Base-by-base conservation (phyloP, 2,329 filamentous ascomycete genomes). In the Alternaria solani region DNA sequence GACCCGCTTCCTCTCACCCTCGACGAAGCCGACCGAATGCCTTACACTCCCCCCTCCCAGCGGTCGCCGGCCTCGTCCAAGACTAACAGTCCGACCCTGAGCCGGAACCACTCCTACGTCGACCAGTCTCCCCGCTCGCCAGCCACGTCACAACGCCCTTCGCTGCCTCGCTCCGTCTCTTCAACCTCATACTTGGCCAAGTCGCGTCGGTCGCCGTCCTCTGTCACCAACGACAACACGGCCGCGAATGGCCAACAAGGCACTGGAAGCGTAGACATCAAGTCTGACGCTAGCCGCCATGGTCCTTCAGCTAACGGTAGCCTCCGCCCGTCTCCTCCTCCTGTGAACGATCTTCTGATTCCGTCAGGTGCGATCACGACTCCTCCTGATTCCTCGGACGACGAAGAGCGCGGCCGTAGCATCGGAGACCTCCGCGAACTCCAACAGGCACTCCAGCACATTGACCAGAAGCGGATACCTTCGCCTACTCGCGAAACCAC, bases 341-440 rank as follows among this genome's bases (percentile, higher is more conserved):
- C 93, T 18, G 80, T 93, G 64, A 92, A 89, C 64, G 88, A 92
- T 80, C 86, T 88, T 61, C 82, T 87, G 65, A 95, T 97, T 78
- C 93, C 93, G 42, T 87, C 88, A 63, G 93, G 92, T 62, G 93
- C 92, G 64, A 88, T 97, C 69, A 91, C 96, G 60, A 97, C 94
- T 0, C 94, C 94, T 36, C 94, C 94, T 9, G 94, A 97, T 72
- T 97, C 94, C 34, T 94, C 90, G 26, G 93, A 94, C 78, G 94
- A 97, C 66, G 93, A 96, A 68, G 93, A 96, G 72, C 89, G 75
- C 30, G 87, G 67, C 63, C 75, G 66, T 26, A 71, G 59, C 68
- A 80, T 76, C 60, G 78, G 75, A 70, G 80, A 83, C 59, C 79
- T 88, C 63, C 82, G 84, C 64, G 91, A 94, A 74, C 83, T 97